Evolutionary conservation across 2,329 filamentous ascomycete genomes (phyloP), one percentile per base, ranked within the genome.

Genomic region (Trichoderma sp.): DNA sequence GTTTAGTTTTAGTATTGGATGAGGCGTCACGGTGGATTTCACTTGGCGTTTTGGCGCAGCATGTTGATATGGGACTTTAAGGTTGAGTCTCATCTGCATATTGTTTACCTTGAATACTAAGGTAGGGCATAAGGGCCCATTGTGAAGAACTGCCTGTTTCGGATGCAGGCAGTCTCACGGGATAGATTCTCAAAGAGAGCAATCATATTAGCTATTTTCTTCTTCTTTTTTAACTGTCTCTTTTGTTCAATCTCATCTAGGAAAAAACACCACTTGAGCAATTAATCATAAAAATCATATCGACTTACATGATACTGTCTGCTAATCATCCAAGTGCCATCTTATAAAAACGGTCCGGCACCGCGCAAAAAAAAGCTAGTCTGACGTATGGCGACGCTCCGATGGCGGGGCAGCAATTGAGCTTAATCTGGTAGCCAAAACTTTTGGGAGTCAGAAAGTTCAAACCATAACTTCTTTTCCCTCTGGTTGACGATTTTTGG

Each of bases 371-470:
- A 30, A 34, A 39, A 26, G 47, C 28, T 64, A 64, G 39, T 64
- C 62, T 64, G 64, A 67, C 32, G 63, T 67, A 36, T 12, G n/a
- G 39, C 39, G 43, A 34, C 21, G 70, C 78, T 80, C 79, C 78
- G 79, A 80, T 80, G 78, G 79, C 79, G 78, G 79, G 77, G 77
- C 70, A 67, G 26, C 36, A 63, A 34, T 36, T 36, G 71, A 74
- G 72, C 60, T 65, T 39, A 62, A 61, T 34, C 34, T 75, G 77
- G 79, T 77, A 43, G 15, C 74, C 57, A 30, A 62, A 24, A 26
- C 60, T 62, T 62, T 62, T 39, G n/a, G 21, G 30, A 21, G 32
- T 63, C 60, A 43, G 8, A 63, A 7, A 11, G 15, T 63, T n/a
- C 21, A 60, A 60, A 60, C 8, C 26, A 4, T 0, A 2, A 24